Percentiles rank a stretch among this genome's conserved stretches.
Conservation (phyloP, 1,284 basidiomycete genomes). For the Leccinum griseonigrum region DNA sequence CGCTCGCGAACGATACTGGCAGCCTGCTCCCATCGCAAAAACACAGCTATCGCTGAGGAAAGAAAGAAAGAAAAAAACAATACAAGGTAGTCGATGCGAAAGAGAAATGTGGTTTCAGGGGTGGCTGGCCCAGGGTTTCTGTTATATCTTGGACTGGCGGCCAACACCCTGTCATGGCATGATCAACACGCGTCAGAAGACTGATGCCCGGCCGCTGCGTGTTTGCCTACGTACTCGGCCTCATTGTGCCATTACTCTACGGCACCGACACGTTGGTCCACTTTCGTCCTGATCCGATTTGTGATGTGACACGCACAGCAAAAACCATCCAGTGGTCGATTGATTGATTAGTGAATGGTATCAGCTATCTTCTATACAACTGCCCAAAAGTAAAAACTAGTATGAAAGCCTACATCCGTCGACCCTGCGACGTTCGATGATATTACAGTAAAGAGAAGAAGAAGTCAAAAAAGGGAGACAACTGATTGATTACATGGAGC, state of each 20-base stretch:
- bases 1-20: slow-evolving; percentile 30
- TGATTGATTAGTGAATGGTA: slow-evolving; percentile 13
- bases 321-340: slow-evolving; percentile 2
- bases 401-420: slow-evolving; percentile 3
- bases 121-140: slow-evolving; percentile 9
- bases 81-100: background rate
- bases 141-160: slow-evolving; percentile 33
- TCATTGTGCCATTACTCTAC: slow-evolving; percentile 23
- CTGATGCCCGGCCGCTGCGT: slow-evolving; percentile 22
- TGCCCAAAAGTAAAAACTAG: slow-evolving; percentile 12
- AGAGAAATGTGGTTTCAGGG: slow-evolving; percentile 13
- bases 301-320: slow-evolving; percentile 16
- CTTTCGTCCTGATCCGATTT: slow-evolving; percentile 10
- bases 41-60: background rate
- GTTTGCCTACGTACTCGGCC: slow-evolving; percentile 29
- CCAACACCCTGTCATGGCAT: slow-evolving; percentile 30
- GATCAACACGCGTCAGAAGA: slow-evolving; percentile 29
- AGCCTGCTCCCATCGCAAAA: slow-evolving; percentile 27
- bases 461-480: background rate
- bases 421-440: background rate
- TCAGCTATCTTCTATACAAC: slow-evolving; percentile 6
- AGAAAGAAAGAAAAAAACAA: no score
- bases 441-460: background rate
- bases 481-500: slow-evolving; percentile 42
- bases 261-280: slow-evolving; percentile 31